Conservation (phyloP, 2,329 filamentous ascomycete genomes). For the Aspergillus ustus region DNA sequence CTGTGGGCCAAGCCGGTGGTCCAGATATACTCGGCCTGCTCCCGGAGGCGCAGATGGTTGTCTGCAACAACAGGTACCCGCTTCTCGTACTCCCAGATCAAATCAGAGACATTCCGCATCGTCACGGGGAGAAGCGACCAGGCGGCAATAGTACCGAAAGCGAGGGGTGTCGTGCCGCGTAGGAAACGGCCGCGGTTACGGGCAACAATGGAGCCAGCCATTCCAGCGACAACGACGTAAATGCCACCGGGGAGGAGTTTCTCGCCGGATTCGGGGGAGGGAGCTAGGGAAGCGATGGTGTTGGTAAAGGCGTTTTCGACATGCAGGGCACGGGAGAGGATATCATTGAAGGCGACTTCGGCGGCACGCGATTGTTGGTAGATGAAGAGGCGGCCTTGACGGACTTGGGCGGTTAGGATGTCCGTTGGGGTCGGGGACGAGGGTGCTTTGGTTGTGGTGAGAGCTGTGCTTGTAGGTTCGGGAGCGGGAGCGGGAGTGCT, state of each 20-base stretch:
- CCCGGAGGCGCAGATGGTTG: slow-evolving; percentile 73
- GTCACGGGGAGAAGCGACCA: slow-evolving; percentile 87
- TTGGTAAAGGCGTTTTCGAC: slow-evolving; percentile 88
- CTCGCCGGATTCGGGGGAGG: slow-evolving; percentile 83
- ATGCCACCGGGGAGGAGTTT: slow-evolving; percentile 85
- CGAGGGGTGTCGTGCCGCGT: slow-evolving; percentile 74
- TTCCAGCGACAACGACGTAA: slow-evolving; percentile 90
- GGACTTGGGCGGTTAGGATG: slow-evolving; percentile 81
- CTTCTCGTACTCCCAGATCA: slow-evolving; percentile 93
- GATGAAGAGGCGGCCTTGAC: slow-evolving; percentile 77
- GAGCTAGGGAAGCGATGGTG: slow-evolving; percentile 87
- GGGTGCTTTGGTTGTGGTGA: slow-evolving; percentile 55
- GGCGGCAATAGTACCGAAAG: slow-evolving; percentile 79
- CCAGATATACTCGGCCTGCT: slow-evolving; percentile 70
- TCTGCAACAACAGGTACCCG: slow-evolving; percentile 81
- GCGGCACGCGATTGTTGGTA: slow-evolving; percentile 74
- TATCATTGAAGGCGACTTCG: slow-evolving; percentile 81
- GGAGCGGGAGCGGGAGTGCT: slow-evolving; percentile 27
- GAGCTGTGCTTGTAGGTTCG: slow-evolving; percentile 28
- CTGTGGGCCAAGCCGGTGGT: slow-evolving; percentile 76
- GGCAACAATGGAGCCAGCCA: slow-evolving; percentile 91
- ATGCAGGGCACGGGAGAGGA: slow-evolving; percentile 78
- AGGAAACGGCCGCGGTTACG: slow-evolving; percentile 86
- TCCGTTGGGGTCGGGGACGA: slow-evolving; percentile 79
- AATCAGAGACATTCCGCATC: slow-evolving; percentile 82